phyloP scores from a whole-genome alignment of 2,329 filamentous ascomycete species.

The Magnaporthiopsis rhizophila region DNA sequence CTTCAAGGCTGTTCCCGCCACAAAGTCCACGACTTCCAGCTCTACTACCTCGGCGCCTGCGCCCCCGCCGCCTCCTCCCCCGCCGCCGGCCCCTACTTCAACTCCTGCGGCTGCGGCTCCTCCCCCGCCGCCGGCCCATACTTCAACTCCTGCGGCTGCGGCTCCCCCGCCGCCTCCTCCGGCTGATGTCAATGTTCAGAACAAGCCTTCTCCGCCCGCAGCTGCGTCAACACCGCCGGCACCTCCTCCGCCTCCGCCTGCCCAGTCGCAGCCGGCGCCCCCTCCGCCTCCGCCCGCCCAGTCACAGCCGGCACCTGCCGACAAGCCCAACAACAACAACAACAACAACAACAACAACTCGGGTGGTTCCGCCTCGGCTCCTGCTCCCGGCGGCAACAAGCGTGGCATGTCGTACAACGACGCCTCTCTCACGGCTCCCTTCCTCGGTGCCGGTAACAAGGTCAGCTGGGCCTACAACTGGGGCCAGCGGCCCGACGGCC shows the following conservation, averaged over 20 bases:
- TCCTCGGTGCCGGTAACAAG: conserved; percentile 32
- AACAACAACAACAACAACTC: conserved; percentile 10
- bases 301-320: conserved; percentile 3
- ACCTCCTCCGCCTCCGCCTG: conserved; percentile 11
- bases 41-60: conserved; percentile 6
- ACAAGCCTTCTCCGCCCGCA: too few relatives aligned
- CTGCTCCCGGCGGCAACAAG: conserved; percentile 33
- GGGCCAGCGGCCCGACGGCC: conserved; percentile 36
- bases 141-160: too few relatives aligned
- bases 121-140: too few relatives aligned
- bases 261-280: conserved; percentile 1
- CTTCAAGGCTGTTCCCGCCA: conserved; percentile 12
- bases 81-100: background rate
- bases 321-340: conserved; percentile 4
- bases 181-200: too few relatives aligned
- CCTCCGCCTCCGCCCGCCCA: conserved; percentile 2
- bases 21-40: conserved; percentile 8
- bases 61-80: conserved; percentile 1
- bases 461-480: conserved; percentile 64
- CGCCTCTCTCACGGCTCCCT: conserved; percentile 40
- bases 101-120: too few relatives aligned
- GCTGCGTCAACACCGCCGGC: background rate
- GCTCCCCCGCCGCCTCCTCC: conserved; percentile 1
- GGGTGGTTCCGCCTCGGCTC: conserved; percentile 12
- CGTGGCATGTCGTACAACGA: conserved; percentile 64